Evolutionary conservation across 164 flowering plant species (phyloP).

Genomic region (Kalanchoe fedtschenkoi): DNA sequence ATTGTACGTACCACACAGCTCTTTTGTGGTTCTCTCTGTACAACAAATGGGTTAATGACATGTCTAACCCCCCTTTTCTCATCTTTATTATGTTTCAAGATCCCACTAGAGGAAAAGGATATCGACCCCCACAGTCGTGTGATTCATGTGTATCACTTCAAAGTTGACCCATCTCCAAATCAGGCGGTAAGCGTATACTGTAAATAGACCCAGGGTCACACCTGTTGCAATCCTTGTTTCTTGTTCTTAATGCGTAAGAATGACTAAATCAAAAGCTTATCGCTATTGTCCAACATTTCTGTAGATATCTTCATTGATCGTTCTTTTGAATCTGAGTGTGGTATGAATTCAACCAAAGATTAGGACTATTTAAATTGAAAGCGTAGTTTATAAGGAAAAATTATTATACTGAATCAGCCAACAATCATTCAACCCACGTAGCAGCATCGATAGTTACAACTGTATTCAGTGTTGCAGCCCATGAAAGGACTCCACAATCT

Average conservation of each 20-base stretch:
- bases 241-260: not conserved
- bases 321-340: too few species aligned
- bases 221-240: not conserved
- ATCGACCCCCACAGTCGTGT: conserved; percentile 6
- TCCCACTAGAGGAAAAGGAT: conserved; percentile 5
- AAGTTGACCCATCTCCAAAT: conserved; percentile 2
- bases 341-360: too few species aligned
- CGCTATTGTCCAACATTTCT: too few species aligned
- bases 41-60: not conserved
- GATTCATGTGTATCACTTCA: conserved; percentile 12
- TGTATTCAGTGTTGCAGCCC: too few species aligned
- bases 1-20: not conserved
- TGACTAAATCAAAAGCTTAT: too few species aligned
- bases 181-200: conserved; percentile 1
- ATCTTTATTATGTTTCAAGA: not conserved
- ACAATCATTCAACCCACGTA: too few species aligned
- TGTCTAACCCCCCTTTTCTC: not conserved
- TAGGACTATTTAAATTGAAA: too few species aligned
- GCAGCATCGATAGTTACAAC: too few species aligned
- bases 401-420: too few species aligned
- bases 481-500: too few species aligned
- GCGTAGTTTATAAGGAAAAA: too few species aligned
- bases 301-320: too few species aligned
- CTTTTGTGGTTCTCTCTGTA: not conserved
- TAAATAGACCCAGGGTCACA: not conserved